phyloP scores from a whole-genome alignment of 202 grass and related monocot species.

The Saccharum hybrid region DNA sequence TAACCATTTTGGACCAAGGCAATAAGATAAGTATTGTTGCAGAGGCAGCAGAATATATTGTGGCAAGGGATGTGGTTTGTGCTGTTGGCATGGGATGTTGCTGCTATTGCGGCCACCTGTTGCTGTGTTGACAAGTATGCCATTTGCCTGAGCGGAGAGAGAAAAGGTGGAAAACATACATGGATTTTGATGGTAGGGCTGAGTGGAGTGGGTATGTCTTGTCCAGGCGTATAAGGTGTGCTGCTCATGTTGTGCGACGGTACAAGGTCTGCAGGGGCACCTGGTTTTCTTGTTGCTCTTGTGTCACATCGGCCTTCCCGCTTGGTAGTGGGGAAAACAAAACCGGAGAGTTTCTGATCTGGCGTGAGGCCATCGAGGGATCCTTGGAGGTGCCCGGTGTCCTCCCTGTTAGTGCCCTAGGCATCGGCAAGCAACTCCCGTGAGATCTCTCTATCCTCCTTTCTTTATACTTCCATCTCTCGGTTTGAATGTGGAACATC shows the following conservation, averaged over 20 bases:
- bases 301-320: not conserved
- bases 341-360: slow-evolving; percentile 2
- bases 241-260: too few species aligned
- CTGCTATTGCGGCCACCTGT: not conserved
- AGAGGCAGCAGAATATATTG: slow-evolving; percentile 8
- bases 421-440: slow-evolving; percentile 75
- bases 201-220: not conserved
- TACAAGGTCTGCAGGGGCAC: not conserved
- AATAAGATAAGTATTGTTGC: not conserved
- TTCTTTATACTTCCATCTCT: slow-evolving; percentile 15
- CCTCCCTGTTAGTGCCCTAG: slow-evolving; percentile 62
- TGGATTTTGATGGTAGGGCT: not conserved
- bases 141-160: not conserved
- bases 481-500: slow-evolving; percentile 14
- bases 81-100: not conserved
- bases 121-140: not conserved
- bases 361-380: slow-evolving; percentile 49
- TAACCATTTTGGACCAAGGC: not conserved
- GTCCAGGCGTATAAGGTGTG: not conserved
- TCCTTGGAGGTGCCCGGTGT: slow-evolving; percentile 71
- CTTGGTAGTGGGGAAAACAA: not conserved
- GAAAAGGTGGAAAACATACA: not conserved
- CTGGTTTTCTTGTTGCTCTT: not conserved
- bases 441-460: slow-evolving; percentile 45
- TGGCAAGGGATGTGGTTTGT: not conserved